These are phyloP conservation scores for Bonia amplexicaulis DNA, from an alignment of 176 grass and related monocot species.

Conservation along the genomic window DNA sequence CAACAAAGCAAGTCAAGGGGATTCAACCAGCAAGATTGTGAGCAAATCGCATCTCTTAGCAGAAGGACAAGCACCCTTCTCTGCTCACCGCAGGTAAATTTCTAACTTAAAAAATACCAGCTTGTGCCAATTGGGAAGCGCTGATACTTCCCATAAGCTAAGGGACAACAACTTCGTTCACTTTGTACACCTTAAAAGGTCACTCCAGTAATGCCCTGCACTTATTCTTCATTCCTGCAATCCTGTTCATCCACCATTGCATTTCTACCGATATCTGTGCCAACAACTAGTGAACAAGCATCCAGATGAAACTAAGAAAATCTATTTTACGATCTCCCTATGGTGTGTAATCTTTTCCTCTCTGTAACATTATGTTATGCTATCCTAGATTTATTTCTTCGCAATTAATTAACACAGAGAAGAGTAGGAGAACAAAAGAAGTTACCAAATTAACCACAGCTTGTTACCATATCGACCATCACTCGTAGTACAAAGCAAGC, in stretches of 20 bases:
- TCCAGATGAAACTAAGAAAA: background rate
- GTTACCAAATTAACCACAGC: background rate
- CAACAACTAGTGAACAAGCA: background rate
- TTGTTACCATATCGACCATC: background rate
- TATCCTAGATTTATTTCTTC: background rate
- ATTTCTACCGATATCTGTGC: background rate
- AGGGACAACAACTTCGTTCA: background rate
- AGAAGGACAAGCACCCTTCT: background rate
- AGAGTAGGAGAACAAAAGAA: background rate
- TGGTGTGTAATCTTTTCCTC: background rate
- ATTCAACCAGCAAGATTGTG: background rate
- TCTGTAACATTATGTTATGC: background rate
- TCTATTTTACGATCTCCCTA: background rate
- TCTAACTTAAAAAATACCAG: background rate
- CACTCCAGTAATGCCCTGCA: background rate
- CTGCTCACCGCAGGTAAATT: background rate
- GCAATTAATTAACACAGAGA: background rate
- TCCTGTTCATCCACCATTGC: background rate
- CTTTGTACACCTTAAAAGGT: background rate
- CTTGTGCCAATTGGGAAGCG: too few species aligned
- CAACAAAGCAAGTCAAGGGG: background rate
- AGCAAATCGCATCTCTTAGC: background rate
- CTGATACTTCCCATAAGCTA: background rate
- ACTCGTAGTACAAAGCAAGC: background rate
- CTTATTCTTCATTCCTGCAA: background rate